Percentiles rank a stretch among this genome's conserved stretches.
These are phyloP conservation scores for Metarhizium humberi DNA, from an alignment of 2,329 filamentous ascomycete genomes.

Conservation along the genomic window DNA sequence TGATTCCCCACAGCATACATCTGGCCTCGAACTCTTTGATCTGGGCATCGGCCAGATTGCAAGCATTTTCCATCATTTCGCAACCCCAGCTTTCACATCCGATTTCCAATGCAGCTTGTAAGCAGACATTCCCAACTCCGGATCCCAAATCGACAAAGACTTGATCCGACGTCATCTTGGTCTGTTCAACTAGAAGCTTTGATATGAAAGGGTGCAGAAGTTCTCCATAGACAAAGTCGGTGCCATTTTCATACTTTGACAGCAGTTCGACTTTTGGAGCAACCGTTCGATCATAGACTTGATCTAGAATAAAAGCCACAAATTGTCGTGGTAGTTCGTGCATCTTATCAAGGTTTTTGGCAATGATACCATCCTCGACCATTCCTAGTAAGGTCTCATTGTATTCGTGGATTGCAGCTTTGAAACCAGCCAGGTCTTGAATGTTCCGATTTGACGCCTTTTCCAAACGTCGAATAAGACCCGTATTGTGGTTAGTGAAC, in stretches of 20 bases:
- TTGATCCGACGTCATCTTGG: slow-evolving; percentile 68
- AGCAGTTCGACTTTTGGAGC: slow-evolving; percentile 80
- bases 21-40: slow-evolving; percentile 75
- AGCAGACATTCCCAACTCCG: slow-evolving; percentile 88
- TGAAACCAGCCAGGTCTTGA: slow-evolving; percentile 58
- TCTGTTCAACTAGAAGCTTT: slow-evolving; percentile 67
- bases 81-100: slow-evolving; percentile 95
- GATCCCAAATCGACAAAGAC: slow-evolving; percentile 93
- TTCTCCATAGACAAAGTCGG: slow-evolving; percentile 92
- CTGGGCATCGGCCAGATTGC: slow-evolving; percentile 71
- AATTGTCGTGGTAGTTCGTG: slow-evolving; percentile 63
- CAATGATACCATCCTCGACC: slow-evolving; percentile 61
- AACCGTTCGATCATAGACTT: slow-evolving; percentile 88
- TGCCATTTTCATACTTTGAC: slow-evolving; percentile 78
- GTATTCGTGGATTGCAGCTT: slow-evolving; percentile 63
- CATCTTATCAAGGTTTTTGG: slow-evolving; percentile 59
- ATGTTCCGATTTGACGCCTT: slow-evolving; percentile 62
- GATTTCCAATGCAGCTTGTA: slow-evolving; percentile 87
- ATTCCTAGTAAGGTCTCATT: slow-evolving; percentile 61
- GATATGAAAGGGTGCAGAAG: slow-evolving; percentile 77
- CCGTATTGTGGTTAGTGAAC: slow-evolving; percentile 63
- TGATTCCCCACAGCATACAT: slow-evolving; percentile 81
- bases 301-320: slow-evolving; percentile 71
- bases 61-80: slow-evolving; percentile 90
- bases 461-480: slow-evolving; percentile 68